Conservation (phyloP, 148 eudicot species). For the Amaranthus palmeri region DNA sequence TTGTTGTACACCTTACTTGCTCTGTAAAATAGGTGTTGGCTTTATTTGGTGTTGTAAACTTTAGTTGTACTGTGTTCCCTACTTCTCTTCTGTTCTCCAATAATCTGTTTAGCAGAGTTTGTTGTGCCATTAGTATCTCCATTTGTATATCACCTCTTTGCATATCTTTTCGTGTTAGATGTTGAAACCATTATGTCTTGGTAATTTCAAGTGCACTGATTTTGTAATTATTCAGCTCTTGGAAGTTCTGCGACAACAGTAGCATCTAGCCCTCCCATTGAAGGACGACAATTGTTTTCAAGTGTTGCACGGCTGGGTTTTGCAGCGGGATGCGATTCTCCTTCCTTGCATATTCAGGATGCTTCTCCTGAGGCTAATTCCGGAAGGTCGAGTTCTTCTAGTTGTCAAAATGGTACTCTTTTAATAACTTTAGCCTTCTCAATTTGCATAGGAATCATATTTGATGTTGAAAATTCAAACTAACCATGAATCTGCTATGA, state of each 20-base stretch:
- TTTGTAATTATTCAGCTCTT: conserved; percentile 49
- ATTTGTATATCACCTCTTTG: neutral
- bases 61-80: neutral
- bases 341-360: conserved; percentile 53
- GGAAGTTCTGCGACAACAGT: conserved; percentile 44
- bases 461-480: no score
- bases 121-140: neutral
- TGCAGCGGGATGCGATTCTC: conserved; percentile 93
- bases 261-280: conserved; percentile 56
- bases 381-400: conserved; percentile 41
- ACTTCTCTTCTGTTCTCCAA: neutral
- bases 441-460: neutral
- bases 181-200: neutral
- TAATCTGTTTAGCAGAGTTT: neutral
- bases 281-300: conserved; percentile 64
- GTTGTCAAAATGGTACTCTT: conserved; percentile 32
- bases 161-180: neutral
- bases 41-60: neutral
- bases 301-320: conserved; percentile 87
- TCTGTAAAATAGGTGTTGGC: neutral
- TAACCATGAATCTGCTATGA: no score
- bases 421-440: conserved; percentile 1
- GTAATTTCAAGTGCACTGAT: neutral
- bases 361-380: conserved; percentile 22
- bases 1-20: neutral